Conservation (phyloP, 805 yeast species). For the Pichia occidentalis region DNA sequence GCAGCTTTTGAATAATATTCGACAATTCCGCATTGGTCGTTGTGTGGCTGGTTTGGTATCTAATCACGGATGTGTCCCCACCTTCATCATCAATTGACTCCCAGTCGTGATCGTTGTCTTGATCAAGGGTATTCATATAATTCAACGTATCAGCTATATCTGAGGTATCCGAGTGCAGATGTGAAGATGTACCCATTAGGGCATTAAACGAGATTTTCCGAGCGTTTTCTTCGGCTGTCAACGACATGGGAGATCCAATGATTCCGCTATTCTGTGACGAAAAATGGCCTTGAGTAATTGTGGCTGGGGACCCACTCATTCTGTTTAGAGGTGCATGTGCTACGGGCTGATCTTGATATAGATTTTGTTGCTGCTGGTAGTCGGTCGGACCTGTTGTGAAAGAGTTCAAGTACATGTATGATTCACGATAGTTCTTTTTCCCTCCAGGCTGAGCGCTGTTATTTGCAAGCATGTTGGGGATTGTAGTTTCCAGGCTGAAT, state of each 20-base stretch:
- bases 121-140: constrained; percentile 8
- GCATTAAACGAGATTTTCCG: constrained; percentile 22
- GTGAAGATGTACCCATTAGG: constrained; percentile 15
- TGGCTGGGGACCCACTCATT: constrained; percentile 4
- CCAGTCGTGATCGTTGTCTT: constrained; percentile 9
- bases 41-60: no score
- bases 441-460: constrained; percentile 1
- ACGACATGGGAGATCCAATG: constrained; percentile 22
- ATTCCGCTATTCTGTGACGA: constrained; percentile 12
- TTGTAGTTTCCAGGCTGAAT: constrained; percentile 3
- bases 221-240: constrained; percentile 9
- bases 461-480: constrained; percentile 2
- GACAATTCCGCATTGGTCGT: not conserved
- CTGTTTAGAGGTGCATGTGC: constrained; percentile 3
- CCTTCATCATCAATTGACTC: constrained; percentile 15
- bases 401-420: constrained; percentile 10
- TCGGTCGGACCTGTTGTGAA: constrained; percentile 1
- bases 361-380: constrained; percentile 12
- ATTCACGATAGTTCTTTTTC: constrained; percentile 6
- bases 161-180: no score
- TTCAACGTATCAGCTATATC: constrained; percentile 1
- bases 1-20: constrained; percentile 12
- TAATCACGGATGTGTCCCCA: no score
- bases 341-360: constrained; percentile 9
- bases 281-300: constrained; percentile 11